Percentiles rank a stretch among this genome's conserved stretches.
phyloP scores from a whole-genome alignment of 352 stramenopile species.

The Phytophthora vignae region DNA sequence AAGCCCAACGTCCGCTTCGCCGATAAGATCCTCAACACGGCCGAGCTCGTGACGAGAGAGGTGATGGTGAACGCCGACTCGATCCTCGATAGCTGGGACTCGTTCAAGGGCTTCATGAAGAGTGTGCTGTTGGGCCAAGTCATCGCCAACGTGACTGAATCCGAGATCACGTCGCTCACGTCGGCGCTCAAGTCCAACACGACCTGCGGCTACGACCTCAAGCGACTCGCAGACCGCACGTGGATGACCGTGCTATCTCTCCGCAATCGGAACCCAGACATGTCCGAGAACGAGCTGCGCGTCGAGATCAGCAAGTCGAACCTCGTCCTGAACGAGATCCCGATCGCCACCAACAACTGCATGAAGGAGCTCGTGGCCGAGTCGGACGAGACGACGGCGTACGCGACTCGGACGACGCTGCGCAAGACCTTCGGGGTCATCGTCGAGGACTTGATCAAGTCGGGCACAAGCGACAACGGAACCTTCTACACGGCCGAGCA shows the following conservation, averaged over 20 bases:
- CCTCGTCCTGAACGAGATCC: neutral
- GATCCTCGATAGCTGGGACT: constrained; percentile 19
- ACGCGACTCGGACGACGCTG: constrained; percentile 10
- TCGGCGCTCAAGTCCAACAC: constrained; percentile 13
- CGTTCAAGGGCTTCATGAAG: constrained; percentile 13
- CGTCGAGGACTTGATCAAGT: constrained; percentile 12
- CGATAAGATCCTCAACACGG: constrained; percentile 27
- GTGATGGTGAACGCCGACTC: constrained; percentile 32
- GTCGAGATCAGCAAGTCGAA: constrained; percentile 5
- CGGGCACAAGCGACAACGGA: constrained; percentile 8
- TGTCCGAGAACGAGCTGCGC: constrained; percentile 15
- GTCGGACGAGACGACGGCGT: constrained; percentile 27
- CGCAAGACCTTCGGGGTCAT: constrained; percentile 14
- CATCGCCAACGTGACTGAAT: constrained; percentile 8
- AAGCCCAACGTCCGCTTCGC: constrained; percentile 21
- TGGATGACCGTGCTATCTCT: constrained; percentile 16
- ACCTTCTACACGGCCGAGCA: constrained; percentile 24
- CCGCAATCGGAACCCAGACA: constrained; percentile 4
- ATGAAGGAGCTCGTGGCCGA: constrained; percentile 34
- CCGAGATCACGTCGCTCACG: constrained; percentile 13
- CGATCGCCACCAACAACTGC: neutral
- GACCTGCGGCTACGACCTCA: constrained; percentile 18
- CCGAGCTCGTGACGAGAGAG: constrained; percentile 30
- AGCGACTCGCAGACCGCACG: constrained; percentile 8
- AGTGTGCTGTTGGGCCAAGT: constrained; percentile 8